Evolutionary conservation across 345 rosid species (phyloP).

Genomic region (Eucalyptus dawsonii): DNA sequence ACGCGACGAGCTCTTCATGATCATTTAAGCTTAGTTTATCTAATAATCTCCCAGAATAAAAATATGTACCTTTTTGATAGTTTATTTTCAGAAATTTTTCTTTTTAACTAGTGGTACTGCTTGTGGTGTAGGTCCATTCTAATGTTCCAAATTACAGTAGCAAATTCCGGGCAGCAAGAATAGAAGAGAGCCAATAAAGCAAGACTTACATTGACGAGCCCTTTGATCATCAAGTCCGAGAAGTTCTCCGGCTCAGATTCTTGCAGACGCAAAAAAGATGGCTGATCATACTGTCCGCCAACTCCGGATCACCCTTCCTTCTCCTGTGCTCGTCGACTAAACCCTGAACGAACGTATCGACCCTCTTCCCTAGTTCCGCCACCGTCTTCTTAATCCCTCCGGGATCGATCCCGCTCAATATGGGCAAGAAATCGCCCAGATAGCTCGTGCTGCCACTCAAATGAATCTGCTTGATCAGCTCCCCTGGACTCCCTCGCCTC

Average conservation of each 20-base stretch:
- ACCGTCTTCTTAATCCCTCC: conserved; percentile 10
- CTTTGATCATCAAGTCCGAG: conserved; percentile 28
- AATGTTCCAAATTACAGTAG: neutral
- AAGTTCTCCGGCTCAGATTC: conserved; percentile 15
- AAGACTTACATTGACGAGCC: conserved; percentile 9
- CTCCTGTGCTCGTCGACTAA: conserved; percentile 29
- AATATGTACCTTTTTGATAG: neutral
- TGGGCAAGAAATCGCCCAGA: neutral
- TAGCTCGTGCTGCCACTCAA: neutral
- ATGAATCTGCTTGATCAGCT: conserved; percentile 3
- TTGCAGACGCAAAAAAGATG: conserved; percentile 40
- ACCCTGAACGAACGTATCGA: conserved; percentile 33
- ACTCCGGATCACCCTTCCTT: neutral
- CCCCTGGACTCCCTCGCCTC: neutral
- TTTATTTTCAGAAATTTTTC: neutral
- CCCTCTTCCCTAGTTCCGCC: conserved; percentile 4
- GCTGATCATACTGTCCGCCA: conserved; percentile 30
- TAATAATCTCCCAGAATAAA: neutral
- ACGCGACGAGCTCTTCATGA: neutral
- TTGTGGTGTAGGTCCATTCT: neutral
- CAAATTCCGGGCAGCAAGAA: too few relatives aligned
- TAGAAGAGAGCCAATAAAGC: too few relatives aligned
- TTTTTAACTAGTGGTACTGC: neutral
- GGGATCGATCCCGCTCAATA: neutral
- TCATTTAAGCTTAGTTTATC: neutral